These are phyloP conservation scores for Ganoderma resinaceum DNA, from an alignment of 1,284 basidiomycete species.

Conservation along the genomic window DNA sequence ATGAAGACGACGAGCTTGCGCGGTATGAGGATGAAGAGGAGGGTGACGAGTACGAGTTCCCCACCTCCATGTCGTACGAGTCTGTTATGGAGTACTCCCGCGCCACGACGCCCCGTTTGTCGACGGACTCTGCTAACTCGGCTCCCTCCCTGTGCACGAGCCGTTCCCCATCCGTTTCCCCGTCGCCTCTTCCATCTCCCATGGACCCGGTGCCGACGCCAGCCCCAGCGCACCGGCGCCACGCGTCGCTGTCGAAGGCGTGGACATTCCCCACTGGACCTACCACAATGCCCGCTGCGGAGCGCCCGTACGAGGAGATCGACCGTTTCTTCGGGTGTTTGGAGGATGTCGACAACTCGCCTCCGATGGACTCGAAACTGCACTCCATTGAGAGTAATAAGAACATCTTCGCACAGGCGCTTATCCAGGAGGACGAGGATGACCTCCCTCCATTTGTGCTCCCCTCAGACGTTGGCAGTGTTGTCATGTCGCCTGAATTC, in stretches of 20 bases:
- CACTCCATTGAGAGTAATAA: slow-evolving; percentile 60
- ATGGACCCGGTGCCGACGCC: slow-evolving; percentile 36
- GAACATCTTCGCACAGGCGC: slow-evolving; percentile 59
- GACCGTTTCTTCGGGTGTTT: slow-evolving; percentile 81
- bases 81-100: slow-evolving; percentile 58
- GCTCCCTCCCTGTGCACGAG: slow-evolving; percentile 34
- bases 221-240: slow-evolving; percentile 42
- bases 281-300: slow-evolving; percentile 33
- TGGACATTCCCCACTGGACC: slow-evolving; percentile 73
- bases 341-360: slow-evolving; percentile 62
- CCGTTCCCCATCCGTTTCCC: slow-evolving; percentile 39
- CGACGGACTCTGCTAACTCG: slow-evolving; percentile 26
- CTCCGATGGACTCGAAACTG: slow-evolving; percentile 42
- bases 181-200: slow-evolving; percentile 39
- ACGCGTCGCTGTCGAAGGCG: slow-evolving; percentile 61
- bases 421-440: slow-evolving; percentile 51
- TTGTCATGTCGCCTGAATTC: slow-evolving; percentile 52
- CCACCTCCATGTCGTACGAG: slow-evolving; percentile 57
- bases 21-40: slow-evolving; percentile 79
- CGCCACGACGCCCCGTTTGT: slow-evolving; percentile 42
- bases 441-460: slow-evolving; percentile 57
- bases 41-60: slow-evolving; percentile 51
- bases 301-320: slow-evolving; percentile 49
- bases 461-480: slow-evolving; percentile 57
- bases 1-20: slow-evolving; percentile 65